Base-by-base conservation (phyloP, 2,329 filamentous ascomycete species). In the Nemania sp. region DNA sequence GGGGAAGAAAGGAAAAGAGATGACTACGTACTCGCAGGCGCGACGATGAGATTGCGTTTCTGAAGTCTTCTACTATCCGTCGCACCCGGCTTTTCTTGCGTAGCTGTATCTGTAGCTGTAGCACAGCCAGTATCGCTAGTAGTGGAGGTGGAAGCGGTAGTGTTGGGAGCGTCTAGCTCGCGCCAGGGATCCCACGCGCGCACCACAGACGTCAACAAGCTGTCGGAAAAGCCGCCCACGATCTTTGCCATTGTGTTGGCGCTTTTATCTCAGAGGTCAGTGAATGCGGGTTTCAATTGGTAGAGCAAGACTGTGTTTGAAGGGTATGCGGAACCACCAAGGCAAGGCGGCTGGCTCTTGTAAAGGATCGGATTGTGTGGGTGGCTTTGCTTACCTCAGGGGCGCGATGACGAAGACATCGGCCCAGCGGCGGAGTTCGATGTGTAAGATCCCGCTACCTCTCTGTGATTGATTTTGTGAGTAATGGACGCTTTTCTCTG, bases 161-260 rank as follows among this genome's bases (percentile, higher is more conserved):
- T n/a, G n/a, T n/a, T n/a, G n/a, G n/a, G n/a, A n/a, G n/a, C 52
- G 56, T 88, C 84, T 6, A 87, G 73, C 14, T 77, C 68, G 0
- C 84, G 83, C n/a, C 78, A 79, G 0, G 85, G 86, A 71, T 97
- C 93, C 94, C 93, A 99, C 0, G 93, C 93, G 17, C 93, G 79
- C 31, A 94, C 80, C 0, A 94, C 87, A 42, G 75, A 79, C 12
- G 84, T 87, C 5, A 97, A 70, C 6, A 97, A 75, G 52, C 88
- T 87, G 65, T 96, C 91, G 37, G 84, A 86, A 59, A 95, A 78
- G 0, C 94, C 94, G 20, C 81, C 80, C 0, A 83, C 82, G 60
- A 97, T 82, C 73, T 96, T 96, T 6, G 91, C 93, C 66, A 97
- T 77, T 3, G 85, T 86, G 66, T 97, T 96, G 11, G 93, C 92